Evolutionary conservation across 2,329 filamentous ascomycete species (phyloP), one percentile per base, ranked within the genome.

Genomic region (Colletotrichum sp.): DNA sequence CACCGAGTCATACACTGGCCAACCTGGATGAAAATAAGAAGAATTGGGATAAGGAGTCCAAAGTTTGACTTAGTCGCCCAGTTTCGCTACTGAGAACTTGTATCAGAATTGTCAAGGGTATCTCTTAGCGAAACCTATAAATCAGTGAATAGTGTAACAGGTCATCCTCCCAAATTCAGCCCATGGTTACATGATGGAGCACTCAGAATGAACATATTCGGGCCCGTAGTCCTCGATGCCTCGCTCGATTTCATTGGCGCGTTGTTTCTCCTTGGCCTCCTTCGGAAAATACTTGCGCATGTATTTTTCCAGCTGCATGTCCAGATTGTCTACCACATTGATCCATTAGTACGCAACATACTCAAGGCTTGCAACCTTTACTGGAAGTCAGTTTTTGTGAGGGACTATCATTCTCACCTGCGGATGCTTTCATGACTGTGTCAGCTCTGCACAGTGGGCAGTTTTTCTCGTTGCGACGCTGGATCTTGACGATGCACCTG

Each of bases 381-480:
- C 43, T 48, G n/a, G 9, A 48, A 48, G 43, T 48, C 43, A 21
- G n/a, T 21, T 21, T 48, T 18, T 13, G n/a, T 13, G 43, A 48
- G 43, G 43, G n/a, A 48, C 12, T 21, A n/a, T 21, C 14, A 8
- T 30, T 81, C 88, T 86, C 86, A 91, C 91, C 89, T 71, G 91
- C 88, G 76, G 94, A 93, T 1, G 95, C 95, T 73, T 89, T 86
- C 86, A 95, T 89, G 13, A 97, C 91, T 0, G 93, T 94, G 73
- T 93, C 89, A 21, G 91, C 89, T 73, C 96, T 89, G 82, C 95
- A 98, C 69, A 97, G 86, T 0, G 95, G 95, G 81, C 95, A 98
- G 67, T 91, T 87, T 48, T 89, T 89, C 81, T 94, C 92, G 75
- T 89, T 88, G 52, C 91, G 90, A 61, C 92, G 91, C 82, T 97